Evolutionary conservation across 2,329 filamentous ascomycete genomes (phyloP), one percentile per base, ranked within the genome.

Genomic region (Xylariaceae sp.): DNA sequence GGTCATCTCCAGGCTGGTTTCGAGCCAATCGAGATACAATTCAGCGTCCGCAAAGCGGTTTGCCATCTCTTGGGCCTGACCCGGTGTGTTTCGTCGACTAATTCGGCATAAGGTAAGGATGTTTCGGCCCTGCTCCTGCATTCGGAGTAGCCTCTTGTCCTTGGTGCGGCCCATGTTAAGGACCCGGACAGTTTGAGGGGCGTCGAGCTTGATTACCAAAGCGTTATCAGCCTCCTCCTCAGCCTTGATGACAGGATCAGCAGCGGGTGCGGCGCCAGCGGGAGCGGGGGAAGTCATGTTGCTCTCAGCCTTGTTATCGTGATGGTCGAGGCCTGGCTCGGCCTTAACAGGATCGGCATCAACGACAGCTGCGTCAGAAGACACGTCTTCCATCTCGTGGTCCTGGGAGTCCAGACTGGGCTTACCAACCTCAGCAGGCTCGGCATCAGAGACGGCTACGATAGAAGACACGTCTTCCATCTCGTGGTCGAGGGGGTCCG

Each of bases 21-120:
- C 59, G n/a, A 65, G n/a, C 62, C 62, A 64, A n/a, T 61, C 57
- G 18, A 65, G 53, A 30, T 56, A 61, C 22, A 60, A 44, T 5
- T 41, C 32, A 12, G 51, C 54, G 12, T 55, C 47, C 9, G 53
- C 56, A 13, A 58, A 46, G 22, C 61, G 57, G 0, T 47, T 39
- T 15, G 16, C 12, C 21, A 54, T 41, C 21, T 59, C 52, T 5
- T 45, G 12, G 3, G n/a, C n/a, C n/a, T n/a, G n/a, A n/a, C n/a
- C n/a, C n/a, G n/a, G 36, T 37, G 15, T 51, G 50, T 2, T 55
- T 51, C 1, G 53, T 21, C 51, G 21, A 6, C 19, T 44, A 13
- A 45, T 46, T n/a, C 47, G 50, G 19, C 41, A 60, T 2, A 56
- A 12, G 6, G 22, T 45, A 1, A 47, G 2, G 15, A 65, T 53